Evolutionary conservation across 768 basidiomycete genomes (phyloP).

Genomic region (Melanogaster broomeanus): DNA sequence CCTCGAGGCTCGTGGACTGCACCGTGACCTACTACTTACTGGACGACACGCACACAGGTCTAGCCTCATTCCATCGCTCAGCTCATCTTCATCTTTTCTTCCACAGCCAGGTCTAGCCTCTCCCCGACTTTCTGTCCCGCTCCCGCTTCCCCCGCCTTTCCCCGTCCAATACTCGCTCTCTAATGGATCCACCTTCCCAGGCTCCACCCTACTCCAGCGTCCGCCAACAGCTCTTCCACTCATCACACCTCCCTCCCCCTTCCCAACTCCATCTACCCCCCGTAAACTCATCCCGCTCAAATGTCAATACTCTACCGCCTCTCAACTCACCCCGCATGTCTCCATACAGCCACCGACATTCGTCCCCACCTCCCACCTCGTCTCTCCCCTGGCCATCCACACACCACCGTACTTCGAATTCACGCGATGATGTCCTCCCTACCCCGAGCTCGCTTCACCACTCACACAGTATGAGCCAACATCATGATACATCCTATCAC

Average conservation of each 20-base stretch:
- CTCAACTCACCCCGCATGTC: conserved; percentile 31
- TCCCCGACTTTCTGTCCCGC: conserved; percentile 5
- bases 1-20: no score
- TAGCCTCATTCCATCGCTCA: not conserved
- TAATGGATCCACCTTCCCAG: conserved; percentile 31
- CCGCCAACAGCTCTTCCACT: conserved; percentile 41
- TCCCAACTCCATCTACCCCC: conserved; percentile 42
- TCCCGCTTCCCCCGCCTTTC: conserved; percentile 6
- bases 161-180: not conserved
- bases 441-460: conserved; percentile 15
- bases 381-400: conserved; percentile 25
- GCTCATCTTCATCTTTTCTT: not conserved
- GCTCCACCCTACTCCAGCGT: conserved; percentile 29
- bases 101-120: not conserved
- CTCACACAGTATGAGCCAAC: conserved; percentile 12
- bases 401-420: conserved; percentile 40
- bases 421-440: conserved; percentile 43
- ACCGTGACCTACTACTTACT: no score
- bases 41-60: not conserved
- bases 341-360: conserved; percentile 26
- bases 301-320: conserved; percentile 44
- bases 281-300: conserved; percentile 35
- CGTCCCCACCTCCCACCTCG: conserved; percentile 28
- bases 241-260: conserved; percentile 45
- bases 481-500: conserved; percentile 25